Base-by-base conservation (phyloP, 306 rosid species). In the Sesbania bispinosa region DNA sequence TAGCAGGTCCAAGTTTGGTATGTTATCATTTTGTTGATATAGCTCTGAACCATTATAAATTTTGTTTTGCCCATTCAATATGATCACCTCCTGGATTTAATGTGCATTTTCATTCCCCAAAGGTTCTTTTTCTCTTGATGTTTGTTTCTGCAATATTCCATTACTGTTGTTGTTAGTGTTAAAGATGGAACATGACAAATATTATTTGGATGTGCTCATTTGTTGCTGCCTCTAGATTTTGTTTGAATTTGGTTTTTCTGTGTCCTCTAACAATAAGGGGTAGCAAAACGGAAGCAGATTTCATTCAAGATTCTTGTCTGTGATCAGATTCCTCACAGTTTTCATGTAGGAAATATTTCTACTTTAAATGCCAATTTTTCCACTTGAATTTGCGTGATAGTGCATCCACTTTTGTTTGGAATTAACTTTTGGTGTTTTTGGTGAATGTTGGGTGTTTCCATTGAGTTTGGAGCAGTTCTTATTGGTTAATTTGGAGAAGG, bases 1-100 rank as follows among this genome's bases (percentile, higher is more conserved):
- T 92, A 38, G 79, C 81, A 11, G 97, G 96, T 74, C 87, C 82
- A 62, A 80, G 7, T 69, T 38, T 84, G 99, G 99, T 95, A 91
- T 69, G 83, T 68, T 36, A 36, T 43, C 48, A 41, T 76, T 74
- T 55, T 45, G 41, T 69, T 54, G 33, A 42, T 58, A 23, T 74
- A 60, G 20, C 71, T 48, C 55, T 53, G 30, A 59, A 55, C 48
- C 21, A 50, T 50, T 41, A 35, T 61, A 55, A 59, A 23, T 27
- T 48, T 72, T 53, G 24, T 39, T 36, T 53, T 36, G 7, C 52
- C 20, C 51, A 32, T 71, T 38, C 38, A 43, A 21, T 52, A 75
- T 35, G 54, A 61, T 14, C 32, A 18, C 43, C 51, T 71, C 39
- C 71, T 62, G 63, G 36, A 27, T 26, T 42, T 54, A 41, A 15